Percentiles rank a stretch among this genome's conserved stretches.
Evolutionary conservation across 2,329 filamentous ascomycete genomes (phyloP).

Genomic region (Penicillium sp.): DNA sequence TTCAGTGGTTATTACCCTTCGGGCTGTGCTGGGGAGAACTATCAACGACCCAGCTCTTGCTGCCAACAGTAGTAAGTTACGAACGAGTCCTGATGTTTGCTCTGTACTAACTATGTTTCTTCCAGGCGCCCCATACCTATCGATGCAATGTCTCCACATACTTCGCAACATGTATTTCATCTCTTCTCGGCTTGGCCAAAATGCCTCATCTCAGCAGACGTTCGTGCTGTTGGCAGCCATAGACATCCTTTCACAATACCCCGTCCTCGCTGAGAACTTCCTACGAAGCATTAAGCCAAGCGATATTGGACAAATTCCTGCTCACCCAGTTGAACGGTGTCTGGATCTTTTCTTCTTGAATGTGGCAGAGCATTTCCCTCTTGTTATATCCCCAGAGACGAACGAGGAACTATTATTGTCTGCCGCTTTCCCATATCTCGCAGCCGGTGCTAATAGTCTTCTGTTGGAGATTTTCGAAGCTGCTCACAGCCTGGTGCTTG

Average conservation of each 20-base stretch:
- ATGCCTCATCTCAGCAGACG: constrained; percentile 75
- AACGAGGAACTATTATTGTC: constrained; percentile 72
- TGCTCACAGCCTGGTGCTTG: constrained; percentile 77
- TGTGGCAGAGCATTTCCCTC: constrained; percentile 76
- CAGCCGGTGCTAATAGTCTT: constrained; percentile 55
- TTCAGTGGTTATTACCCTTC: constrained; percentile 69
- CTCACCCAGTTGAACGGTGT: constrained; percentile 65
- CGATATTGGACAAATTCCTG: constrained; percentile 56
- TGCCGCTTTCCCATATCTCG: constrained; percentile 72
- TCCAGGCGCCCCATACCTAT: constrained; percentile 61
- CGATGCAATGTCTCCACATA: constrained; percentile 68
- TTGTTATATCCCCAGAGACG: constrained; percentile 62
- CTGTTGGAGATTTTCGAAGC: constrained; percentile 78
- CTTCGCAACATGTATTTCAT: constrained; percentile 81
- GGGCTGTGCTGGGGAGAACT: constrained; percentile 67
- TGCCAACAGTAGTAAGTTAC: constrained; percentile 48
- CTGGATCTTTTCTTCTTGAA: constrained; percentile 90
- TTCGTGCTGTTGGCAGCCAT: constrained; percentile 81
- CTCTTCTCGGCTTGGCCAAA: constrained; percentile 68
- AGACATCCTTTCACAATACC: constrained; percentile 74
- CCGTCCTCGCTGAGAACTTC: constrained; percentile 64
- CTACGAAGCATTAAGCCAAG: constrained; percentile 61
- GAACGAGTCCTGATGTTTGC: not conserved
- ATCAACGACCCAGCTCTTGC: constrained; percentile 58
- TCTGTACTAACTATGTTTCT: constrained; percentile 9